Conservation (phyloP, 139 green algal species). For the Closterium sp. region DNA sequence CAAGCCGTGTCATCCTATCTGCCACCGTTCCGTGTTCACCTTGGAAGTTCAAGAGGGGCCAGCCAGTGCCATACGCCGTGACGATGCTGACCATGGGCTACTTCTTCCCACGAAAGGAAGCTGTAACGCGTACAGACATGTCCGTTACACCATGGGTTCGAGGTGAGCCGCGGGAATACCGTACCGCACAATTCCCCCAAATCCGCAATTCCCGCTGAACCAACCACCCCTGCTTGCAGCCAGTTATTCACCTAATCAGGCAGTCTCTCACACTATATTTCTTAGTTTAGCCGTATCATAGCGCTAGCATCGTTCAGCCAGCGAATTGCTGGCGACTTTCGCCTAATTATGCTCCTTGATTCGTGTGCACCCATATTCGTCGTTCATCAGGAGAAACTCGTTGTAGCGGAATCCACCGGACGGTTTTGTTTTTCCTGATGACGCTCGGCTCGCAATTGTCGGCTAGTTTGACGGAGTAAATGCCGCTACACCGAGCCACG, state of each 20-base stretch:
- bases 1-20: neutral
- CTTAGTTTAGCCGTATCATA: neutral
- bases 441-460: neutral
- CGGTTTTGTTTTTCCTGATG: neutral
- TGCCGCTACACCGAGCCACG: neutral
- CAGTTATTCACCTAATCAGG: no score
- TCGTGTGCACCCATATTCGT: neutral
- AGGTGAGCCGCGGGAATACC: neutral
- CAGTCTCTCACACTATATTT: neutral
- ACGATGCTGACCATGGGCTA: neutral
- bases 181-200: neutral
- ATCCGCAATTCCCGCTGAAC: neutral
- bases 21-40: no score
- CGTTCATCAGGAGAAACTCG: neutral
- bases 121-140: neutral
- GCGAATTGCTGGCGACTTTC: neutral
- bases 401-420: neutral
- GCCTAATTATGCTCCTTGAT: neutral
- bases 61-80: neutral
- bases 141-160: neutral
- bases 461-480: neutral
- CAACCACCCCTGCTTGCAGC: neutral
- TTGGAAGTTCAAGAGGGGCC: neutral
- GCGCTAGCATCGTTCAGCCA: neutral
- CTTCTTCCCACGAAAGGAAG: neutral